Evolutionary conservation across 2,329 filamentous ascomycete species (phyloP).

Genomic region (Sporothrix brasiliensis): DNA sequence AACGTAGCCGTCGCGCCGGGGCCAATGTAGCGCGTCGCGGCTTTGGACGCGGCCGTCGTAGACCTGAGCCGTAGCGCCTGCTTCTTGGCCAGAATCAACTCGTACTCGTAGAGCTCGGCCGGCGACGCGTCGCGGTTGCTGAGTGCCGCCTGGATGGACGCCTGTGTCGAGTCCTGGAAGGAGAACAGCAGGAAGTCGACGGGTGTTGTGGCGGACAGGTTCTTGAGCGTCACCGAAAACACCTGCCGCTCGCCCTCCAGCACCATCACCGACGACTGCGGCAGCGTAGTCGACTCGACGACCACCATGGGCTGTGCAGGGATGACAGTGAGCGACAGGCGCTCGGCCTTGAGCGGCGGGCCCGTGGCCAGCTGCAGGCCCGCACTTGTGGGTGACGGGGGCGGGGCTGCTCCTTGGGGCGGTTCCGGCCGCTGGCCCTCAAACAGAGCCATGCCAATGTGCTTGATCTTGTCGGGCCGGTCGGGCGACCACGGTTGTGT

Average conservation of each 20-base stretch:
- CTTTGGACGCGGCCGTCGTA: not conserved
- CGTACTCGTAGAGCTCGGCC: slow-evolving; percentile 82
- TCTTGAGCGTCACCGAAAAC: slow-evolving; percentile 80
- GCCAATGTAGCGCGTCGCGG: slow-evolving; percentile 58
- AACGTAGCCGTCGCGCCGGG: slow-evolving; percentile 71
- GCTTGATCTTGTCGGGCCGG: slow-evolving; percentile 73
- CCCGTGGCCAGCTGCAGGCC: slow-evolving; percentile 35
- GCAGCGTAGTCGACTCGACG: slow-evolving; percentile 74
- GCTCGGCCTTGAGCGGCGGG: slow-evolving; percentile 52
- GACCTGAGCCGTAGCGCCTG: slow-evolving; percentile 63
- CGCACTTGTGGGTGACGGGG: slow-evolving; percentile 16
- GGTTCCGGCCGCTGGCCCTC: not conserved
- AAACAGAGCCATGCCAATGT: slow-evolving; percentile 66
- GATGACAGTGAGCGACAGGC: slow-evolving; percentile 72
- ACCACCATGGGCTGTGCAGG: slow-evolving; percentile 74
- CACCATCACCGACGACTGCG: slow-evolving; percentile 87
- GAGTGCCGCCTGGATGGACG: slow-evolving; percentile 73
- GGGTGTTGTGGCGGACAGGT: slow-evolving; percentile 69
- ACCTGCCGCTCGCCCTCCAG: slow-evolving; percentile 81
- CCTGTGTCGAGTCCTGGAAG: slow-evolving; percentile 85
- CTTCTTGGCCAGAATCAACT: slow-evolving; percentile 74
- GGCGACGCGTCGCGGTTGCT: slow-evolving; percentile 75
- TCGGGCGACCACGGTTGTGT: slow-evolving; percentile 72
- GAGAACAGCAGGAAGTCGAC: slow-evolving; percentile 86
- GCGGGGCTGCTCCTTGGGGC: not conserved